phyloP scores from a whole-genome alignment of 441 rosid genomes.

The Manihot esculenta region DNA sequence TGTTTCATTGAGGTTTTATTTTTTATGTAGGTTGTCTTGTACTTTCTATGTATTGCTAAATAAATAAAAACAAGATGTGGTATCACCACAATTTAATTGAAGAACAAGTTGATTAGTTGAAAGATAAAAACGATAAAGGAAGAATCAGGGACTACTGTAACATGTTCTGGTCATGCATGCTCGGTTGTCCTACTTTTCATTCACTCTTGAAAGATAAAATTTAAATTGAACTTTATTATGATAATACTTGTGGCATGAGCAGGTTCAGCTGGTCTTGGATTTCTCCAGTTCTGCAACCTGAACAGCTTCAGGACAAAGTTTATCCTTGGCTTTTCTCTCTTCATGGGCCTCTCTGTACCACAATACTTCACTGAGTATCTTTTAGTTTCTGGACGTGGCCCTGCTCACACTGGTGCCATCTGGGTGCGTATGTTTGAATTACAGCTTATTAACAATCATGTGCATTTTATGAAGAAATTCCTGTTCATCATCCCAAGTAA shows the following conservation, averaged over 20 bases:
- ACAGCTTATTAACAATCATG: neutral
- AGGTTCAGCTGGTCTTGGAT: constrained; percentile 74
- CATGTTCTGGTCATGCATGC: neutral
- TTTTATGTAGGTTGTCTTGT: no score
- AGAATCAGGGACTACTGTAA: neutral
- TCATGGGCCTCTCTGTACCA: constrained; percentile 74
- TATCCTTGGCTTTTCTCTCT: constrained; percentile 71
- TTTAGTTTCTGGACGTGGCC: constrained; percentile 53
- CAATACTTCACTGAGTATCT: constrained; percentile 63
- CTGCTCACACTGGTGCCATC: constrained; percentile 53
- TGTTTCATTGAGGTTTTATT: no score
- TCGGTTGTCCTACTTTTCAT: neutral
- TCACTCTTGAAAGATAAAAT: neutral
- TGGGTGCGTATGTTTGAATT: constrained; percentile 36
- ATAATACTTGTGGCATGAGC: constrained; percentile 26
- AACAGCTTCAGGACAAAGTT: constrained; percentile 82
- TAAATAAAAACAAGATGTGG: neutral
- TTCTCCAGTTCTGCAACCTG: constrained; percentile 75
- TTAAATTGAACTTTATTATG: neutral
- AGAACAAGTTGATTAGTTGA: neutral
- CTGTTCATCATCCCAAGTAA: neutral
- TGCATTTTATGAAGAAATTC: neutral
- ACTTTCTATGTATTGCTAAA: no score
- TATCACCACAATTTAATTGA: neutral
- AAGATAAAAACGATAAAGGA: no score